A percentile compares a stretch with the other conserved stretches of the same genome.
Conservation (phyloP, 2,329 filamentous ascomycete species). For the Pestalotiopsis sp. region DNA sequence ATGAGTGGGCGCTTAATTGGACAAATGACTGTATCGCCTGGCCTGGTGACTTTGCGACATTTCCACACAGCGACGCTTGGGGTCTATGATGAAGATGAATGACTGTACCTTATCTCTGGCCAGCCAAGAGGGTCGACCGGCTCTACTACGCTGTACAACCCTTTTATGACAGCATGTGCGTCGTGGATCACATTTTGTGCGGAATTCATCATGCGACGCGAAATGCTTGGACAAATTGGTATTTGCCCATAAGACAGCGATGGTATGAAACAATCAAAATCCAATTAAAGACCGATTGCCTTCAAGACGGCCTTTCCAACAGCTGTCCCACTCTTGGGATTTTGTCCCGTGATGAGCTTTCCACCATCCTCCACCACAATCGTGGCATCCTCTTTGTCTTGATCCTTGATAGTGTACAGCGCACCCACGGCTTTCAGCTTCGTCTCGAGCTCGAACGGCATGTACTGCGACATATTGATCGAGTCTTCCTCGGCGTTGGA, state of each 20-base stretch:
- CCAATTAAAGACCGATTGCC: conserved; percentile 35
- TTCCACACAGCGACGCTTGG: not conserved
- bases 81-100: too few species aligned
- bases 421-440: conserved; percentile 52
- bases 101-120: too few species aligned
- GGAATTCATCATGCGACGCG: too few species aligned
- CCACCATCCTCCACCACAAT: conserved; percentile 50
- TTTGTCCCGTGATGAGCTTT: conserved; percentile 60
- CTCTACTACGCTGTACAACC: too few species aligned
- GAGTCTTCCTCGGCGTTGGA: conserved; percentile 58
- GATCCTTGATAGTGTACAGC: conserved; percentile 55
- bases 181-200: too few species aligned
- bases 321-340: conserved; percentile 53
- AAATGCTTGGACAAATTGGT: too few species aligned
- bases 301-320: conserved; percentile 54
- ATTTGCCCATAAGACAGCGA: too few species aligned
- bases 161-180: too few species aligned
- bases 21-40: not conserved
- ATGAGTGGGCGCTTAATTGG: not conserved
- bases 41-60: not conserved
- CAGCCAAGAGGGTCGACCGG: too few species aligned
- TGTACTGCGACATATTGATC: conserved; percentile 37
- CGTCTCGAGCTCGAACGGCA: conserved; percentile 66
- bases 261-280: too few species aligned
- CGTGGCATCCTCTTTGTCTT: conserved; percentile 40